phyloP scores from a whole-genome alignment of 306 rosid species.

The Acacia crassicarpa region DNA sequence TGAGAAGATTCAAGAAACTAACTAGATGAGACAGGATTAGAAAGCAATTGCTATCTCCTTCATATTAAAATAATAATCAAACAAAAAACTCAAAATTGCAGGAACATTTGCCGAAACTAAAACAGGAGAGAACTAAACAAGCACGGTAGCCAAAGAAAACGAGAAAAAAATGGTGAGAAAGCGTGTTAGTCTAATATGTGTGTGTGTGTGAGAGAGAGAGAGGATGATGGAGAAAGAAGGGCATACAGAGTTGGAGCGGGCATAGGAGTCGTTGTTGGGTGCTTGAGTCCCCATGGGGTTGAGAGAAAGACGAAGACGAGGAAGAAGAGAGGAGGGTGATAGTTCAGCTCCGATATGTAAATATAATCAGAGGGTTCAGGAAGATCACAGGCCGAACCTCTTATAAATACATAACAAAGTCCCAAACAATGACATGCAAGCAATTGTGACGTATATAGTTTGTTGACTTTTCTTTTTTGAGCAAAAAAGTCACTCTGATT shows the following conservation, averaged over 20 bases:
- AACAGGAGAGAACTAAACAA: background rate
- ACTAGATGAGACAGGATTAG: too few species aligned
- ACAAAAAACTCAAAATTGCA: background rate
- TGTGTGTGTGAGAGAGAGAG: background rate
- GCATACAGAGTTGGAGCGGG: constrained; percentile 28
- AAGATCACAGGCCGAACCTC: background rate
- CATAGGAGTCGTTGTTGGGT: constrained; percentile 14
- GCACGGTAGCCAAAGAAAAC: background rate
- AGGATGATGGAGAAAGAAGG: background rate
- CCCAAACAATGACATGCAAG: background rate
- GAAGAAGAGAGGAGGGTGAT: background rate
- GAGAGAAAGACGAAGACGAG: background rate
- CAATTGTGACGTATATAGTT: background rate
- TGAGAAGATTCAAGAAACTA: background rate
- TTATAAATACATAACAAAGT: background rate
- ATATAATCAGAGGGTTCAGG: background rate
- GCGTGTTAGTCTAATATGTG: background rate
- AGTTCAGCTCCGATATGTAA: background rate
- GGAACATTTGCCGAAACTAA: background rate
- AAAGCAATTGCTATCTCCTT: background rate
- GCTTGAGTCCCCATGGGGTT: constrained; percentile 31
- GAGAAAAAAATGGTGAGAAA: background rate
- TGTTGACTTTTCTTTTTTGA: background rate
- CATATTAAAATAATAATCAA: too few species aligned
- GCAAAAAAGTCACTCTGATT: too few species aligned